Evolutionary conservation across 768 basidiomycete genomes (phyloP), one percentile per base, ranked within the genome.

Genomic region (Termitomyces sp.): DNA sequence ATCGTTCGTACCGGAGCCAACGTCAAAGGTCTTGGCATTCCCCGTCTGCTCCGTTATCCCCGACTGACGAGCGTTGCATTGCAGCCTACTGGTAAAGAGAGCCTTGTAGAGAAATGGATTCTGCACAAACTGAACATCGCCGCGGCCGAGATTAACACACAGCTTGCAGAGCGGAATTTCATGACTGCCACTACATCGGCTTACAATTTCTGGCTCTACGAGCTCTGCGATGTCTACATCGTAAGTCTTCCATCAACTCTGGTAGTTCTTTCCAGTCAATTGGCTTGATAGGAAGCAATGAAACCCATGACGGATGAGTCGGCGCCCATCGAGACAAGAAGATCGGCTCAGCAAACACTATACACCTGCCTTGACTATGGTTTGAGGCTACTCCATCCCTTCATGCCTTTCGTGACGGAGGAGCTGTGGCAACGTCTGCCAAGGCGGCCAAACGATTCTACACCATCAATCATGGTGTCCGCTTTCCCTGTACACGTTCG

Each of bases 361-460:
- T 97, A 98, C 73, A 95, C 89, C 7, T 96, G 94, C 70, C 81
- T 99, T 43, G 97, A 99, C 66, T 75, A 87, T 61, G 97, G 95
- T 10, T 79, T 99, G 55, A 86, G 89, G 20, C 79, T 99, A 2
- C 79, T 98, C 1, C 97, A 98, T 72, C 97, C 97, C 0, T 95
- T 98, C 77, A 99, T 98, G 97, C 97, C 97, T 1, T 99, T 91
- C 72, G 92, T 99, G 35, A 98, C 97, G 4, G 97, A 99, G 74
- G 97, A 98, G 72, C 77, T 99, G 12, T 99, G 97, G 97, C 97
- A 99, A 71, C 85, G 97, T 32, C 78, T 99, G 2, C 95, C 95
- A 0, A 80, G 95, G 18, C 79, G 95, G 60, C 85, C 88, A 1
- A 88, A 87, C 43, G 95, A 98, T 69, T 64, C 80, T 9, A 91